Evolutionary conservation across 78 protist species (phyloP), one percentile per base, ranked within the genome.

Genomic region (Tieghemostelium lacteum): DNA sequence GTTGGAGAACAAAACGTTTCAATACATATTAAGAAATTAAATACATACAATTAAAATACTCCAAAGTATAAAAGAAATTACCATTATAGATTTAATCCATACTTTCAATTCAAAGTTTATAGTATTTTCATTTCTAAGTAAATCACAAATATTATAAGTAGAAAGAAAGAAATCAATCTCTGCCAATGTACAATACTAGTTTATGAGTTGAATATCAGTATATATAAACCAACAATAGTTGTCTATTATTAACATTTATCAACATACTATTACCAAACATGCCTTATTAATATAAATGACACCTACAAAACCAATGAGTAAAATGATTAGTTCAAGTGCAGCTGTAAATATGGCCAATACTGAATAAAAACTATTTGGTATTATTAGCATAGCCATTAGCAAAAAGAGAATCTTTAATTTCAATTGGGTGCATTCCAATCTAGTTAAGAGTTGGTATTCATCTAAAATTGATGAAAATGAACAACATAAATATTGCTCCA

Each of bases 121-220:
- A 66, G 24, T 65, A 8, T 50, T 2, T 12, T 63, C 58, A 20
- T 57, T 40, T 29, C 29, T 54, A 3, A 83, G 16, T 19, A 83
- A 83, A 33, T 69, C 50, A 29, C 73, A 83, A 17, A 83, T 57
- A 5, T 52, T 45, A 39, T 66, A 83, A 20, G 76, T 52, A 1
- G 70, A 42, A 6, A 83, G n/a, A 42, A 83, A 83, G 64, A 83
- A 83, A 42, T 71, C 54, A 33, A 83, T 33, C 42, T 83, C 89
- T 37, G 76, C 29, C 37, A 83, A 28, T 12, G 89, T 39, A 33
- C 89, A 83, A 69, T 83, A 83, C 89, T 83, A 22, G 16, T 19
- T 63, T 63, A 31, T 6, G 10, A 70, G 19, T 57, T 14, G 10
- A 10, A 45, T 6, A 45, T 45, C 6, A 45, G 10, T 45, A 10